These are phyloP conservation scores for Allium fistulosum DNA, from an alignment of 106 monocot species.

Conservation along the genomic window DNA sequence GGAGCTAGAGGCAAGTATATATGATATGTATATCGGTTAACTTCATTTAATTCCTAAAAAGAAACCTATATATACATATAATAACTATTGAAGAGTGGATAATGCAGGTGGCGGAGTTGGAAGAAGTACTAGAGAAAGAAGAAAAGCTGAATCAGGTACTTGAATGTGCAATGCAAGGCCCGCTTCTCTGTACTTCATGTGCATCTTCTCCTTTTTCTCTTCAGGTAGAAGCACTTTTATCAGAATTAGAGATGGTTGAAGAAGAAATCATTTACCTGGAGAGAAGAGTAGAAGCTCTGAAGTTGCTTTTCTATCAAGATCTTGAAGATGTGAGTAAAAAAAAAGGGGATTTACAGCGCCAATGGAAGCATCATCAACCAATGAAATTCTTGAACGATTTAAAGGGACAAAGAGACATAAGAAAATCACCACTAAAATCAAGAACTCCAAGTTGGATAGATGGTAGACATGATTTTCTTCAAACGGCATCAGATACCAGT, in stretches of 20 bases:
- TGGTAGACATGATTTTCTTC: conserved; percentile 25
- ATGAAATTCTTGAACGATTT: conserved; percentile 21
- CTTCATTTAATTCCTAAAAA: not conserved
- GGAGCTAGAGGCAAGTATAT: conserved; percentile 39
- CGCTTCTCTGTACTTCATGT: conserved; percentile 29
- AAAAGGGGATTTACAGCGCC: conserved; percentile 10
- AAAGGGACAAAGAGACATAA: conserved; percentile 10
- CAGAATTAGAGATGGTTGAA: conserved; percentile 72
- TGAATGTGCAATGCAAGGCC: conserved; percentile 33
- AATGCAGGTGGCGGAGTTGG: conserved; percentile 45
- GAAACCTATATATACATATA: not conserved
- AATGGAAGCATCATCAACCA: conserved; percentile 9
- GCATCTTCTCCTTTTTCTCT: conserved; percentile 29
- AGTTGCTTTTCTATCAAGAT: conserved; percentile 39
- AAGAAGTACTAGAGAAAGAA: conserved; percentile 49
- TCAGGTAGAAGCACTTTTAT: conserved; percentile 62
- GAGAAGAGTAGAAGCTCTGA: conserved; percentile 52
- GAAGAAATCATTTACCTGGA: conserved; percentile 72
- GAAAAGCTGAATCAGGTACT: conserved; percentile 46
- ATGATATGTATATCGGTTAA: no score
- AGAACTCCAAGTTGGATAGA: conserved; percentile 4
- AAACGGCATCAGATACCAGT: conserved; percentile 24
- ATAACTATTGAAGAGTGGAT: not conserved
- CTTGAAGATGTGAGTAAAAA: conserved; percentile 13
- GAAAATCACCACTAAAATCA: conserved; percentile 6